Evolutionary conservation across 257 asterid genomes (phyloP).

Genomic region (Solanum boliviense): DNA sequence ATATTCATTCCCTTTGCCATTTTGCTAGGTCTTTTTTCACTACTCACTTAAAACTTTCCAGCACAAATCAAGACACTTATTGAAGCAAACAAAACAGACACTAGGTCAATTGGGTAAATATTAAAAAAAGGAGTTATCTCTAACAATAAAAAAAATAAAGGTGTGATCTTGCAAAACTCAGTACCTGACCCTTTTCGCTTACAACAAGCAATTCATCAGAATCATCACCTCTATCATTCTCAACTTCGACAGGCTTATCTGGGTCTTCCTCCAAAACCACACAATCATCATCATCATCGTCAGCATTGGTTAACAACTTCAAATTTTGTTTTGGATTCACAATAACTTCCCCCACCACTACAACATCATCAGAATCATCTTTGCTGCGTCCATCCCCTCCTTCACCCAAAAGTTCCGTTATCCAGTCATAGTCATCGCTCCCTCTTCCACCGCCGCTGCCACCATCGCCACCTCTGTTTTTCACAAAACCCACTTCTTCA

Average conservation of each 20-base stretch:
- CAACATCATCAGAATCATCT: conserved; percentile 49
- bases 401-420: conserved; percentile 38
- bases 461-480: conserved; percentile 8
- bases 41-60: not conserved
- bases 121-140: not conserved
- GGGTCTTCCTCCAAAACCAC: conserved; percentile 71
- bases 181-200: conserved; percentile 88
- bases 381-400: conserved; percentile 19
- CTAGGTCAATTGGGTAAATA: not conserved
- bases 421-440: conserved; percentile 50
- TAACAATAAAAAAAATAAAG: not conserved
- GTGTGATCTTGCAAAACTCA: not conserved
- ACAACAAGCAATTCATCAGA: conserved; percentile 59
- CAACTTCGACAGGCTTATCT: conserved; percentile 27
- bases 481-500: conserved; percentile 43
- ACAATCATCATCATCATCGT: conserved; percentile 57
- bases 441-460: conserved; percentile 12
- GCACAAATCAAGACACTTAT: not conserved
- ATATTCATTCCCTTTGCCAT: not conserved
- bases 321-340: conserved; percentile 11
- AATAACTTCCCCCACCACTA: conserved; percentile 31
- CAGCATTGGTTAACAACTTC: conserved; percentile 3
- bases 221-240: conserved; percentile 18
- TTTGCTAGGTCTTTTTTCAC: not conserved
- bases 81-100: not conserved